Conservation (phyloP, 2,329 filamentous ascomycete genomes). For the Neopestalotiopsis rosae region DNA sequence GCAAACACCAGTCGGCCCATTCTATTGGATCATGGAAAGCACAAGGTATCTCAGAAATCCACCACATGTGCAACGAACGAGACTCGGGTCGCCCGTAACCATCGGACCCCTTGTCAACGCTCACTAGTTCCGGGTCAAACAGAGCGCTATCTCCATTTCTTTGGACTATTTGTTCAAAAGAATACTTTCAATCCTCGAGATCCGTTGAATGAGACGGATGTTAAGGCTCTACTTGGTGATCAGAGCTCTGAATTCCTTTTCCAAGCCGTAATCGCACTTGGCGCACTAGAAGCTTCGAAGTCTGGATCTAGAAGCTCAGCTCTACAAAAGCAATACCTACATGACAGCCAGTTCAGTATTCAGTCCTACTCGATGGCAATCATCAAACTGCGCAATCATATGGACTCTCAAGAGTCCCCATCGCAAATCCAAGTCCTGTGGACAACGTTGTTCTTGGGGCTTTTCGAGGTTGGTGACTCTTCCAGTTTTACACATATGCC, state of each 20-base stretch:
- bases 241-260: not conserved
- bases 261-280: conserved; percentile 6
- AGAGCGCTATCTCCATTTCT: conserved; percentile 13
- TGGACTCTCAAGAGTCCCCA: not conserved
- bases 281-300: conserved; percentile 15
- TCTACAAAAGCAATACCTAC: not conserved
- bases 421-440: conserved; percentile 17
- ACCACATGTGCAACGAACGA: not conserved
- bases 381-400: not conserved
- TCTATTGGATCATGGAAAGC: conserved; percentile 14
- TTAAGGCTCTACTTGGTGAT: not conserved
- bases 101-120: not conserved
- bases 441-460: conserved; percentile 20
- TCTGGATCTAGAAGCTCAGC: not conserved
- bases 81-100: not conserved
- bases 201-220: conserved; percentile 6
- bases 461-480: conserved; percentile 18
- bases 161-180: conserved; percentile 16
- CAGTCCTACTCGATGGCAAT: conserved; percentile 15
- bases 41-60: conserved; percentile 13
- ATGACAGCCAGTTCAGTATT: conserved; percentile 1
- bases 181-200: conserved; percentile 11
- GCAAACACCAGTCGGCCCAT: not conserved
- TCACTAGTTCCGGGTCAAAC: not conserved
- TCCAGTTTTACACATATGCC: not conserved